These are phyloP conservation scores for Fusarium sp. DNA, from an alignment of 2,329 filamentous ascomycete genomes.

Conservation along the genomic window DNA sequence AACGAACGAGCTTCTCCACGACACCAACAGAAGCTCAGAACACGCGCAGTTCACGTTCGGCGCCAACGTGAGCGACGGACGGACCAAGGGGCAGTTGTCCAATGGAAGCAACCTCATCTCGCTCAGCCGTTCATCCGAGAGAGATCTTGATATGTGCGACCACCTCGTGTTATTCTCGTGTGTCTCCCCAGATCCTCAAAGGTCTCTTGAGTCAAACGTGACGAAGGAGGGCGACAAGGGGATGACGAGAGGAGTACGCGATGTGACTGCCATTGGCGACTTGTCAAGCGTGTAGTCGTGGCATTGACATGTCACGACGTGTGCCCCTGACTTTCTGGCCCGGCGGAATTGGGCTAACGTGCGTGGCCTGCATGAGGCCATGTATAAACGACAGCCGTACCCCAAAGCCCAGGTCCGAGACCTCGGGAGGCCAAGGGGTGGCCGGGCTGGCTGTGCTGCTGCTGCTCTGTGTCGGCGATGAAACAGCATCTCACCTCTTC, in stretches of 20 bases:
- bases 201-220: background rate
- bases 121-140: slow-evolving; percentile 20
- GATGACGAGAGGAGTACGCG: background rate
- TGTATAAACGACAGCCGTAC: slow-evolving; percentile 12
- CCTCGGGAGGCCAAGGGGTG: slow-evolving; percentile 20
- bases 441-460: slow-evolving; percentile 1
- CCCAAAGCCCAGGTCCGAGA: slow-evolving; percentile 27
- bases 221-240: background rate
- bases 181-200: background rate
- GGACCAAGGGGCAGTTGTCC: slow-evolving; percentile 16
- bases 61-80: background rate
- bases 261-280: slow-evolving; percentile 9
- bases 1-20: slow-evolving; percentile 34
- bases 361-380: slow-evolving; percentile 33
- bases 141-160: slow-evolving; percentile 21
- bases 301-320: slow-evolving; percentile 10
- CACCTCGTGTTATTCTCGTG: background rate
- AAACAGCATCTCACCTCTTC: slow-evolving; percentile 28
- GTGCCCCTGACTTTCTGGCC: slow-evolving; percentile 22
- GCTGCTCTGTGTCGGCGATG: slow-evolving; percentile 19
- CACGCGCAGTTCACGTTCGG: background rate
- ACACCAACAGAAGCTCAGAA: slow-evolving; percentile 9
- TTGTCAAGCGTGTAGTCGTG: slow-evolving; percentile 6
- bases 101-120: slow-evolving; percentile 13
- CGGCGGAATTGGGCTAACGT: slow-evolving; percentile 16